Percentiles rank a stretch among this genome's conserved stretches.
Conservation (phyloP, 2,329 filamentous ascomycete genomes). For the Fonsecaea monophora region DNA sequence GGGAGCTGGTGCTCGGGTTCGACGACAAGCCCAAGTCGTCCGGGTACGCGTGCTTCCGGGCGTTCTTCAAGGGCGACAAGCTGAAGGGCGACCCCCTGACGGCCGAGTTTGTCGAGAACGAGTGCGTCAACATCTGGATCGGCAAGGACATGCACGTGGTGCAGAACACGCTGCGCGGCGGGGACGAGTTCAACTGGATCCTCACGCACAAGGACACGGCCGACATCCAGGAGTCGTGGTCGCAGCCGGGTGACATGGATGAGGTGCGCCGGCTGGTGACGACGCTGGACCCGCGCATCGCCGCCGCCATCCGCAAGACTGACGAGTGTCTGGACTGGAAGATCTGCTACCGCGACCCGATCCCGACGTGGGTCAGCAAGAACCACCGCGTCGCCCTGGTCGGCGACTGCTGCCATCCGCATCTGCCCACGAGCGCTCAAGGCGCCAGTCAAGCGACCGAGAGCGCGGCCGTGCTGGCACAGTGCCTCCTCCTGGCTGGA, state of each 20-base stretch:
- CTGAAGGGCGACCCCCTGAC: slow-evolving; percentile 59
- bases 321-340: slow-evolving; percentile 45
- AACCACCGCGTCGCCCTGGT: slow-evolving; percentile 44
- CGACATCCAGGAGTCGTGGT: slow-evolving; percentile 63
- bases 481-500: slow-evolving; percentile 34
- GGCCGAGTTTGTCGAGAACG: slow-evolving; percentile 60
- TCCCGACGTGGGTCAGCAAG: slow-evolving; percentile 40
- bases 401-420: slow-evolving; percentile 50
- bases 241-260: slow-evolving; percentile 59
- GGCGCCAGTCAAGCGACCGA: slow-evolving; percentile 53
- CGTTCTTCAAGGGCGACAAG: slow-evolving; percentile 50
- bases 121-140: slow-evolving; percentile 62
- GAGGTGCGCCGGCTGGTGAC: slow-evolving; percentile 60
- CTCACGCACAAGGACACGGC: slow-evolving; percentile 58
- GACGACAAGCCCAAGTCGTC: slow-evolving; percentile 47
- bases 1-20: slow-evolving; percentile 55
- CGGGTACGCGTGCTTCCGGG: slow-evolving; percentile 44
- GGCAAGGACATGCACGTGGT: slow-evolving; percentile 60
- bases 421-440: slow-evolving; percentile 53
- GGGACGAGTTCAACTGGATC: slow-evolving; percentile 55
- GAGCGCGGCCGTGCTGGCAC: slow-evolving; percentile 49
- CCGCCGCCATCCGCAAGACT: slow-evolving; percentile 53
- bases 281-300: slow-evolving; percentile 59
- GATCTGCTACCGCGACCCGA: slow-evolving; percentile 43
- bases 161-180: slow-evolving; percentile 60